Conservation (phyloP, 2,329 filamentous ascomycete genomes). For the Xylaria digitata region DNA sequence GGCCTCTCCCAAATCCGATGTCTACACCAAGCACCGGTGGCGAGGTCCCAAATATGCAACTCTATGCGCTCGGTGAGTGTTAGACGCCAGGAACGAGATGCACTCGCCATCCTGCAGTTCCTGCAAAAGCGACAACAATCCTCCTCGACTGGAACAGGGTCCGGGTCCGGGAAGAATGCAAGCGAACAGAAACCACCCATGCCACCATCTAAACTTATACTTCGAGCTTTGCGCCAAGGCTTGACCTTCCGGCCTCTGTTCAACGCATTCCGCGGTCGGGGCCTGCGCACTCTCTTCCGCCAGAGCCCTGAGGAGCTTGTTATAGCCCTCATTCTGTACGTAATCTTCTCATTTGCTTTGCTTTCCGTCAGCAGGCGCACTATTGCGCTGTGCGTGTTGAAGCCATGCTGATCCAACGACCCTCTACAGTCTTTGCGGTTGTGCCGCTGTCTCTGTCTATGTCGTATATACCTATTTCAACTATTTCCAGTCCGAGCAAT, state of each 20-base stretch:
- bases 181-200: slow-evolving; percentile 43
- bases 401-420: slow-evolving; percentile 41
- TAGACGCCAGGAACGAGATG: slow-evolving; percentile 25
- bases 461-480: slow-evolving; percentile 61
- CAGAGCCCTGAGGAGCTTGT: slow-evolving; percentile 59
- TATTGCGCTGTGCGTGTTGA: neutral
- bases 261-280: slow-evolving; percentile 54
- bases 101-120: slow-evolving; percentile 28
- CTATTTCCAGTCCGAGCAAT: slow-evolving; percentile 66
- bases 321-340: slow-evolving; percentile 57
- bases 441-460: slow-evolving; percentile 53
- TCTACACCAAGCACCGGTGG: slow-evolving; percentile 32
- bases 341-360: neutral
- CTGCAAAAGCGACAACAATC: slow-evolving; percentile 47
- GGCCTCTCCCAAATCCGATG: slow-evolving; percentile 37
- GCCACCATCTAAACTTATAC: slow-evolving; percentile 43
- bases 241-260: slow-evolving; percentile 53
- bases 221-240: slow-evolving; percentile 50
- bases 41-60: slow-evolving; percentile 23
- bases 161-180: slow-evolving; percentile 26
- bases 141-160: slow-evolving; percentile 26
- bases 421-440: slow-evolving; percentile 51
- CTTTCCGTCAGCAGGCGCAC: neutral
- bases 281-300: slow-evolving; percentile 53
- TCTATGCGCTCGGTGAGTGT: slow-evolving; percentile 23